Evolutionary conservation across 1,284 basidiomycete genomes (phyloP).

Genomic region (Ustilago tritici): DNA sequence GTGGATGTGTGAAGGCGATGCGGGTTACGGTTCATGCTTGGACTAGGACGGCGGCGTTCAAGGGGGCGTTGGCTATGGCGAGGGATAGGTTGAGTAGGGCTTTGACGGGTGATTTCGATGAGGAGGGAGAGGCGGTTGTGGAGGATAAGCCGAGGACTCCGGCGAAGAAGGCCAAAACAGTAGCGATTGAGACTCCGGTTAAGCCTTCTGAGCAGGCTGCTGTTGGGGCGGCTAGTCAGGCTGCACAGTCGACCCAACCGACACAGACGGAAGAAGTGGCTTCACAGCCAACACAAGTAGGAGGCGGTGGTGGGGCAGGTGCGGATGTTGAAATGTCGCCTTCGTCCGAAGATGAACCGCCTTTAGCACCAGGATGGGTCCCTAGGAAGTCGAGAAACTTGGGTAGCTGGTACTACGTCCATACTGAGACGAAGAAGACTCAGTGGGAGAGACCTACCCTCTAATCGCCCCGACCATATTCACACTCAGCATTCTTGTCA

Average conservation of each 20-base stretch:
- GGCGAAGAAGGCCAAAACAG: conserved; percentile 14
- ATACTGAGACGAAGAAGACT: conserved; percentile 39
- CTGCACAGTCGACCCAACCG: not conserved
- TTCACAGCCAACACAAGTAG: not conserved
- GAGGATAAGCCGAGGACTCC: conserved; percentile 13
- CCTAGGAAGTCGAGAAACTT: conserved; percentile 23
- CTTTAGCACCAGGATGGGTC: conserved; percentile 36
- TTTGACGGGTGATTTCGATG: conserved; percentile 17
- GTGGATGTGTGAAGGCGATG: conserved; percentile 53
- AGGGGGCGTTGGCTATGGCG: conserved; percentile 16
- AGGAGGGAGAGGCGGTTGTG: conserved; percentile 1
- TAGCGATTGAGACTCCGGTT: not conserved
- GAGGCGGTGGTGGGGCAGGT: not conserved
- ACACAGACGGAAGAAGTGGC: not conserved
- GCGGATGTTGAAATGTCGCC: conserved; percentile 14
- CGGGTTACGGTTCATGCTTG: conserved; percentile 18
- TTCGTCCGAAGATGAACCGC: conserved; percentile 24
- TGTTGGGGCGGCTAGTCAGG: not conserved
- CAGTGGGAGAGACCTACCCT: conserved; percentile 46
- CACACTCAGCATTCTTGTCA: no score
- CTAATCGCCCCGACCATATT: not conserved
- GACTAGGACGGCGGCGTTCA: conserved; percentile 30
- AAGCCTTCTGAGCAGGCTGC: conserved; percentile 1
- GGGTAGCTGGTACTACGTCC: conserved; percentile 42
- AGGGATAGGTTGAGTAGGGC: conserved; percentile 9